These are phyloP conservation scores for Plantago major DNA, from an alignment of 257 asterid genomes.

Conservation along the genomic window DNA sequence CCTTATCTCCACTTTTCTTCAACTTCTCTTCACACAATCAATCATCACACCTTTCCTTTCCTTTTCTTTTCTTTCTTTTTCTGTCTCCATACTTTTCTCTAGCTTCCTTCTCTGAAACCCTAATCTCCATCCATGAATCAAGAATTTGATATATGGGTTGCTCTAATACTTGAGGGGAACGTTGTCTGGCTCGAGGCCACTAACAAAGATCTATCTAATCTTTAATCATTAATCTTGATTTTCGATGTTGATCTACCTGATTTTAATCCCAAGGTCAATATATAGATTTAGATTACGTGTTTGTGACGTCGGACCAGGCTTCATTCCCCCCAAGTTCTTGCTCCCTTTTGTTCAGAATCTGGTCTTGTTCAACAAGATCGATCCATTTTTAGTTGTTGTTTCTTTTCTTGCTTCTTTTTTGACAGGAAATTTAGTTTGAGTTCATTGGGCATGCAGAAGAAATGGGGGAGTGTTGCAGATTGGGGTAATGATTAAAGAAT, in stretches of 20 bases:
- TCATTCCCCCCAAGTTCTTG: conserved; percentile 90
- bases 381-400: conserved; percentile 7
- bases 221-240: neutral
- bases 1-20: neutral
- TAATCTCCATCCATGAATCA: conserved; percentile 3
- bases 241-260: too few relatives aligned
- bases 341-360: conserved; percentile 31
- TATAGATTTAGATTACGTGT: conserved; percentile 27
- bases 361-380: neutral
- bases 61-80: neutral
- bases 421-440: conserved; percentile 11
- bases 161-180: conserved; percentile 79
- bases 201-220: conserved; percentile 16
- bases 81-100: neutral
- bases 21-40: neutral
- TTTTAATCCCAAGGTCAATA: neutral
- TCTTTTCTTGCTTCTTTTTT: neutral
- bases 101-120: conserved; percentile 10
- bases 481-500: conserved; percentile 57
- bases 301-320: conserved; percentile 98
- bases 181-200: conserved; percentile 98
- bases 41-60: neutral
- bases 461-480: conserved; percentile 33
- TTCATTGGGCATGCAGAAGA: conserved; percentile 33
- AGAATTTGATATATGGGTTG: conserved; percentile 24